Conservation (phyloP, 169 alveolate species). For the Eimeria sp. region DNA sequence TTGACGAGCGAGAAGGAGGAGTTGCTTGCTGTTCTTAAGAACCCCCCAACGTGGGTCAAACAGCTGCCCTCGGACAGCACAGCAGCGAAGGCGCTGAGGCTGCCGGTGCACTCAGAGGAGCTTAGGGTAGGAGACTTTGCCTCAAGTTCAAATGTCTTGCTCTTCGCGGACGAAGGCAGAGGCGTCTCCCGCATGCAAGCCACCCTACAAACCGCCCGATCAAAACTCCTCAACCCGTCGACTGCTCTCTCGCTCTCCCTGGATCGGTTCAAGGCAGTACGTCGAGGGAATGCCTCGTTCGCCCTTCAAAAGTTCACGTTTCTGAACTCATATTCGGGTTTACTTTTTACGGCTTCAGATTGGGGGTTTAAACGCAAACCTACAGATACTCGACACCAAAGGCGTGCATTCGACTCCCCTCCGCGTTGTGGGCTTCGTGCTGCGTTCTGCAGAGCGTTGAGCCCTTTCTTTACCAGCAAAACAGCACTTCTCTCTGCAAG, state of each 20-base stretch:
- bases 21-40: not conserved
- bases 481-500: conserved; percentile 50
- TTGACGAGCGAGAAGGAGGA: conserved; percentile 35
- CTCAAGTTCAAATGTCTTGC: conserved; percentile 15
- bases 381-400: not conserved
- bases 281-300: not conserved
- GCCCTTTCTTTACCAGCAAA: conserved; percentile 73
- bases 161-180: conserved; percentile 69
- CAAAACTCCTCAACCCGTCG: conserved; percentile 49
- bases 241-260: conserved; percentile 22
- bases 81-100: conserved; percentile 48
- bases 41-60: conserved; percentile 41
- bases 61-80: conserved; percentile 3
- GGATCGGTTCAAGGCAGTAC: conserved; percentile 57
- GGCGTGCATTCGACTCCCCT: not conserved
- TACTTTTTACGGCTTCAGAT: no score
- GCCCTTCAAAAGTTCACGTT: not conserved
- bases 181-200: conserved; percentile 61
- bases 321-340: not conserved
- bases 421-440: not conserved
- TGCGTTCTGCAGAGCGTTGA: conserved; percentile 46
- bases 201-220: conserved; percentile 24
- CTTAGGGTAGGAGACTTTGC: not conserved
- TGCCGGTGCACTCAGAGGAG: conserved; percentile 36
- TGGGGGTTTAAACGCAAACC: no score